phyloP scores from a whole-genome alignment of 2,329 filamentous ascomycete species.

The Trichophyton equinum region DNA sequence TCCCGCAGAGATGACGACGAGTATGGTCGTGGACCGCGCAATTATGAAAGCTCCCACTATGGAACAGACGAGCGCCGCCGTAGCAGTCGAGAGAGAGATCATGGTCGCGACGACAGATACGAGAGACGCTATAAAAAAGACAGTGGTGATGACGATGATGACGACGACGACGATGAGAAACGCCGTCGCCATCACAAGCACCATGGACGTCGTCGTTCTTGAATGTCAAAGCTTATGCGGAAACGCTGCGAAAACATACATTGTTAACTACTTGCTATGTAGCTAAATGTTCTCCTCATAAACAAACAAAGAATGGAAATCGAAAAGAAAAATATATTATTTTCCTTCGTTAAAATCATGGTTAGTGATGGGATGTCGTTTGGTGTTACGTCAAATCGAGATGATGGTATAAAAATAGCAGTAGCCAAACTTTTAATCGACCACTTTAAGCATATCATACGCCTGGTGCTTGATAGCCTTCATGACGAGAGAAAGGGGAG shows the following conservation, averaged over 20 bases:
- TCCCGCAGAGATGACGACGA: background rate
- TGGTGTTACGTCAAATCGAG: background rate
- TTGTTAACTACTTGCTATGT: too few relatives aligned
- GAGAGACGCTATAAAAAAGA: constrained; percentile 6
- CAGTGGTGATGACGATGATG: constrained; percentile 5
- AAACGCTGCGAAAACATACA: too few relatives aligned
- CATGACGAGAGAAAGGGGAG: constrained; percentile 26
- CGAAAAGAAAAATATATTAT: too few relatives aligned
- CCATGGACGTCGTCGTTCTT: constrained; percentile 6
- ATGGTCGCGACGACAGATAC: constrained; percentile 10
- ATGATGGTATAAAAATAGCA: background rate
- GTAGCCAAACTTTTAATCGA: constrained; percentile 33
- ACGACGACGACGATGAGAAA: constrained; percentile 9
- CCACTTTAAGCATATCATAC: constrained; percentile 44
- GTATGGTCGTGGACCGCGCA: background rate
- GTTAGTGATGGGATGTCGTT: too few relatives aligned
- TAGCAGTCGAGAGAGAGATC: constrained; percentile 16
- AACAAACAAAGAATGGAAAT: too few relatives aligned
- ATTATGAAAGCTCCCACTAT: constrained; percentile 10
- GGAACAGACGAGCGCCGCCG: constrained; percentile 13
- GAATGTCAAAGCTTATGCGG: background rate
- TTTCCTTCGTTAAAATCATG: background rate
- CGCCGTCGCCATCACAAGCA: constrained; percentile 5
- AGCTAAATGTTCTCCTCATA: too few relatives aligned
- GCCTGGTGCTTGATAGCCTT: constrained; percentile 43